Evolutionary conservation across 495 filamentous ascomycete species (phyloP).

Genomic region (Penicillium flavigenum): DNA sequence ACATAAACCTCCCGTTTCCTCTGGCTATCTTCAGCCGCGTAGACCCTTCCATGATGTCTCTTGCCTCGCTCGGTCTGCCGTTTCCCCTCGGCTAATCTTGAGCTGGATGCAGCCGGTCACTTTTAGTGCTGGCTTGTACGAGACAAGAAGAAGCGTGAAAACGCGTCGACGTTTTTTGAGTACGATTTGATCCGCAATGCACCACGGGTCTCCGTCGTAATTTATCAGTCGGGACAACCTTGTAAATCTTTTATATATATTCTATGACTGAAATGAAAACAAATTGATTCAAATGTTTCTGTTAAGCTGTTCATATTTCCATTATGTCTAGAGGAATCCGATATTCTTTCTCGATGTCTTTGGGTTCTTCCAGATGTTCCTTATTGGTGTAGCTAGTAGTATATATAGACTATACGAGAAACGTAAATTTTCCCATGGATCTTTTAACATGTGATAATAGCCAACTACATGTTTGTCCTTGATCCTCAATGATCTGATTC

Average conservation of each 20-base stretch:
- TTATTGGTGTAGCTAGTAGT: too few relatives aligned
- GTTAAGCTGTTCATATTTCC: background rate
- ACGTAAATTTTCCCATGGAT: too few relatives aligned
- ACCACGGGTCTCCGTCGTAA: slow-evolving; percentile 49
- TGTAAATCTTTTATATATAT: slow-evolving; percentile 10
- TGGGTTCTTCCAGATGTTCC: too few relatives aligned
- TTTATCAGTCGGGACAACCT: slow-evolving; percentile 51
- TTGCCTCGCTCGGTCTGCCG: slow-evolving; percentile 57
- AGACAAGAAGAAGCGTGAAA: slow-evolving; percentile 48
- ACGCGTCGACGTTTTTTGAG: slow-evolving; percentile 54
- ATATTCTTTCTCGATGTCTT: too few relatives aligned
- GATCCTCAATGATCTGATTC: background rate
- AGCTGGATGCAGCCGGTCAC: slow-evolving; percentile 51
- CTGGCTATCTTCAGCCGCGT: background rate
- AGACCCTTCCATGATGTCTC: slow-evolving; percentile 33
- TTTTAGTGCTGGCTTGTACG: slow-evolving; percentile 36
- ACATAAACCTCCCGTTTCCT: background rate
- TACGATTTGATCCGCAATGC: slow-evolving; percentile 46
- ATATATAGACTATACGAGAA: too few relatives aligned
- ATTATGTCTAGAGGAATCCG: background rate
- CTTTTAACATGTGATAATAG: background rate
- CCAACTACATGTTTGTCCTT: background rate
- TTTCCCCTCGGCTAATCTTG: slow-evolving; percentile 51
- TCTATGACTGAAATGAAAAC: background rate
- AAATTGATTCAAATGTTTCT: background rate